Evolutionary conservation across 2,329 filamentous ascomycete species (phyloP).

Genomic region (Hymenoscyphus repandus): DNA sequence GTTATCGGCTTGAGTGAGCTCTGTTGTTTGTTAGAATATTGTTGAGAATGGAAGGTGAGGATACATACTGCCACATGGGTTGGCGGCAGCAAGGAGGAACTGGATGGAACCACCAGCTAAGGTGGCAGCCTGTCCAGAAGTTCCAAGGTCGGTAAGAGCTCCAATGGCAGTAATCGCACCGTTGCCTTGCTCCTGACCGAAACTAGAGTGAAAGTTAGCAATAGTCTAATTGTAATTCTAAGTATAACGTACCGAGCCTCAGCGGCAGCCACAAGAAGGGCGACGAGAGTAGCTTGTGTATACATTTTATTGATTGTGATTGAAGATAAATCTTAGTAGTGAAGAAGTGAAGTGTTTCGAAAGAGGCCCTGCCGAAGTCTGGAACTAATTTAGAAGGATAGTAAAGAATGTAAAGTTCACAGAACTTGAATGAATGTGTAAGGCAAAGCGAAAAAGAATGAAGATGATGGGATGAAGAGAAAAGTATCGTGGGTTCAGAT

Average conservation of each 20-base stretch:
- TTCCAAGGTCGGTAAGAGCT: slow-evolving; percentile 45
- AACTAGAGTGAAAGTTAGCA: slow-evolving; percentile 34
- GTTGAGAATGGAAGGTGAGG: neutral
- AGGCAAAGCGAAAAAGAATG: neutral
- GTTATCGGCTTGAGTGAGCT: slow-evolving; percentile 59
- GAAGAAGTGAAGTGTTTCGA: slow-evolving; percentile 1
- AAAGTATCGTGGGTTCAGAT: neutral
- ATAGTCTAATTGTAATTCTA: neutral
- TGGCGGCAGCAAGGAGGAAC: slow-evolving; percentile 57
- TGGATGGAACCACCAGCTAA: slow-evolving; percentile 57
- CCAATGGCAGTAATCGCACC: slow-evolving; percentile 48
- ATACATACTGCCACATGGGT: slow-evolving; percentile 58
- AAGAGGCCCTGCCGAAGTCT: slow-evolving; percentile 4
- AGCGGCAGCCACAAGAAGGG: slow-evolving; percentile 14
- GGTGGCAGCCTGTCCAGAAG: slow-evolving; percentile 55
- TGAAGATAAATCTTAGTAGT: neutral
- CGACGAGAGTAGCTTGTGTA: slow-evolving; percentile 1
- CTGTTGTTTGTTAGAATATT: slow-evolving; percentile 16
- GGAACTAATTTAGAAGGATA: neutral
- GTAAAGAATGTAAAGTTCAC: slow-evolving; percentile 8
- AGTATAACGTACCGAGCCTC: slow-evolving; percentile 28
- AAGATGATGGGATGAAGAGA: neutral
- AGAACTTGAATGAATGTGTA: slow-evolving; percentile 1
- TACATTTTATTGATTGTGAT: slow-evolving; percentile 1
- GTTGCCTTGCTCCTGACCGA: slow-evolving; percentile 54